These are phyloP conservation scores for Talaromyces pinophilus DNA, from an alignment of 2,329 filamentous ascomycete species.

Conservation along the genomic window DNA sequence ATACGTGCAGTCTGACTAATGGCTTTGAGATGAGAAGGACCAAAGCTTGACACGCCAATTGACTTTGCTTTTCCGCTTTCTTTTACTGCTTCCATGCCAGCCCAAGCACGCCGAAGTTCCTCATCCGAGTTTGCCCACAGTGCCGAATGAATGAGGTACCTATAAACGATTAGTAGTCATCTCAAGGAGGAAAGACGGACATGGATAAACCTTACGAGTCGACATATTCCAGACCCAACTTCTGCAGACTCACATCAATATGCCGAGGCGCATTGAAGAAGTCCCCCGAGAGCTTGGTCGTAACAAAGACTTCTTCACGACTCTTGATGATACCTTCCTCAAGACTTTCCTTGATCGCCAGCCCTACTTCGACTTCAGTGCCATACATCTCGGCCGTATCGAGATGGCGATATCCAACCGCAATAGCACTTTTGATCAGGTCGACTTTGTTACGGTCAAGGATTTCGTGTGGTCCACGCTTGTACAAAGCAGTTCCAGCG, in stretches of 20 bases:
- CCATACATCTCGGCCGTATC: background rate
- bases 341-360: background rate
- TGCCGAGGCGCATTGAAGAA: background rate
- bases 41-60: background rate
- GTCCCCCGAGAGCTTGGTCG: background rate
- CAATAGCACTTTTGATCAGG: background rate
- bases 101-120: background rate
- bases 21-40: background rate
- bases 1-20: background rate
- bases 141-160: background rate
- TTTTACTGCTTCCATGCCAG: background rate
- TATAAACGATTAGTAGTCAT: background rate
- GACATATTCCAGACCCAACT: background rate
- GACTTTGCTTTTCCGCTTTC: background rate
- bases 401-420: background rate
- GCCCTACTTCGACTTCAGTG: background rate
- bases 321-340: background rate
- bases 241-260: background rate
- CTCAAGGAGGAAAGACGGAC: background rate
- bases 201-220: background rate
- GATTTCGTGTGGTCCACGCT: background rate
- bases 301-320: background rate
- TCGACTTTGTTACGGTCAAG: background rate
- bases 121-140: background rate
- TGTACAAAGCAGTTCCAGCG: background rate